Evolutionary conservation across 495 filamentous ascomycete genomes (phyloP).

Genomic region (Neurospora discreta): DNA sequence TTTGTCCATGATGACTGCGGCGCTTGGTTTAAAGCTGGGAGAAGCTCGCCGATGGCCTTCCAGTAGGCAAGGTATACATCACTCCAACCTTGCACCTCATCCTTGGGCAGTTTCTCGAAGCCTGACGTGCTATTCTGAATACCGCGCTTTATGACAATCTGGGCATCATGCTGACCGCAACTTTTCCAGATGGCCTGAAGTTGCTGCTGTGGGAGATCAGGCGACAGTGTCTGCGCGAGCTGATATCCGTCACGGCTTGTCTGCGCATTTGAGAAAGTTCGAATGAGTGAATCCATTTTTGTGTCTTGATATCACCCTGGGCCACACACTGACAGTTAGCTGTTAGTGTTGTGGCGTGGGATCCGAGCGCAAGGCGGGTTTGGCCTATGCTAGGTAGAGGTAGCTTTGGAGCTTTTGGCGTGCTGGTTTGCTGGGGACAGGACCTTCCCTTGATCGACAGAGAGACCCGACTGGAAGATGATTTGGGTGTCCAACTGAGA

Average conservation of each 20-base stretch:
- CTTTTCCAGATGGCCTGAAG: conserved; percentile 53
- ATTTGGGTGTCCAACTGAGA: neutral
- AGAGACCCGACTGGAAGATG: neutral
- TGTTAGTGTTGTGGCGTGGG: neutral
- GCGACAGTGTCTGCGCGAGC: conserved; percentile 60
- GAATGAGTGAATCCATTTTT: conserved; percentile 46
- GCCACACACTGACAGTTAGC: neutral
- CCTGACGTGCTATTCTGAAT: conserved; percentile 39
- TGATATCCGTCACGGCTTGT: conserved; percentile 45
- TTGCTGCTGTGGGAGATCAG: conserved; percentile 46
- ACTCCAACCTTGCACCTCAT: conserved; percentile 64
- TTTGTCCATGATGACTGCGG: conserved; percentile 51
- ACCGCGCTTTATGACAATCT: conserved; percentile 46
- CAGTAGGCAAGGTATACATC: conserved; percentile 77
- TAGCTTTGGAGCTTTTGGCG: neutral
- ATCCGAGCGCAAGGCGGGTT: neutral
- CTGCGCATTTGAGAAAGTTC: conserved; percentile 51
- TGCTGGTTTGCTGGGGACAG: neutral
- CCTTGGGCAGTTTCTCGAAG: conserved; percentile 38
- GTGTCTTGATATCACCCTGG: neutral
- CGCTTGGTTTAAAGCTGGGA: conserved; percentile 39
- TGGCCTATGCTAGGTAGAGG: neutral
- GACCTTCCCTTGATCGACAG: neutral
- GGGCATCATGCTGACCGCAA: conserved; percentile 43
- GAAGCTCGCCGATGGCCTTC: conserved; percentile 61